A percentile compares a stretch with the other conserved stretches of the same genome.
phyloP scores from a whole-genome alignment of 176 grass and related monocot species.

The Eremochloa ophiuroides region DNA sequence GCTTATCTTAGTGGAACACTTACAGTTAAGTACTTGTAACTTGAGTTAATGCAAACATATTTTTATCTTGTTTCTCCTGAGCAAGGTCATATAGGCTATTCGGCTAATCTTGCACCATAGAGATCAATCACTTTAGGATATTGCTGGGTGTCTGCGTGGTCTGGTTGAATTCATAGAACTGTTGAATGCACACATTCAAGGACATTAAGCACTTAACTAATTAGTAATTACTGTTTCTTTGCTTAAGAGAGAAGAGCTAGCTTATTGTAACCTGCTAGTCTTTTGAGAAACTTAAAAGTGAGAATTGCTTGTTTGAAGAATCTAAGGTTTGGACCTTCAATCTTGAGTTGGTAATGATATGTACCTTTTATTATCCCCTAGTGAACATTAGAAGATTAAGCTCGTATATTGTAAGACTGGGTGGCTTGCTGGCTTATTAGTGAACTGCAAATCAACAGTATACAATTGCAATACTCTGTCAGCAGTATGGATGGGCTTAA shows the following conservation, averaged over 20 bases:
- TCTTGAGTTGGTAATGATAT: not conserved
- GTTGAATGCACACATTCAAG: not conserved
- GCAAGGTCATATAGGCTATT: not conserved
- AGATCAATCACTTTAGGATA: not conserved
- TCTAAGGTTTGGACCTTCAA: not conserved
- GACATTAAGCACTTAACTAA: not conserved
- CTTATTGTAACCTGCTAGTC: not conserved
- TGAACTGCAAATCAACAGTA: not conserved
- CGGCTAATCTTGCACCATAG: not conserved
- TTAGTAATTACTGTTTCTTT: conserved; percentile 12
- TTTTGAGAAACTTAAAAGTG: not conserved
- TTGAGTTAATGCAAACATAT: not conserved
- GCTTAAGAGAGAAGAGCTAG: not conserved
- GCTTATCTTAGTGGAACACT: not conserved
- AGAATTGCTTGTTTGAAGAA: not conserved
- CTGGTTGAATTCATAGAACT: not conserved
- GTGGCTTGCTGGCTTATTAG: not conserved
- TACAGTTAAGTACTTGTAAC: not conserved
- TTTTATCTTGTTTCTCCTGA: not conserved
- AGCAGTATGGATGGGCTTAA: not conserved
- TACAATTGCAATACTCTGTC: not conserved
- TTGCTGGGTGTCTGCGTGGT: not conserved
- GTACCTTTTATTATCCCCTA: not conserved
- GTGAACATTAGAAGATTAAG: not conserved
- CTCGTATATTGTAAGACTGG: not conserved